phyloP scores from a whole-genome alignment of 257 asterid genomes.

The Solanum bukasovii region DNA sequence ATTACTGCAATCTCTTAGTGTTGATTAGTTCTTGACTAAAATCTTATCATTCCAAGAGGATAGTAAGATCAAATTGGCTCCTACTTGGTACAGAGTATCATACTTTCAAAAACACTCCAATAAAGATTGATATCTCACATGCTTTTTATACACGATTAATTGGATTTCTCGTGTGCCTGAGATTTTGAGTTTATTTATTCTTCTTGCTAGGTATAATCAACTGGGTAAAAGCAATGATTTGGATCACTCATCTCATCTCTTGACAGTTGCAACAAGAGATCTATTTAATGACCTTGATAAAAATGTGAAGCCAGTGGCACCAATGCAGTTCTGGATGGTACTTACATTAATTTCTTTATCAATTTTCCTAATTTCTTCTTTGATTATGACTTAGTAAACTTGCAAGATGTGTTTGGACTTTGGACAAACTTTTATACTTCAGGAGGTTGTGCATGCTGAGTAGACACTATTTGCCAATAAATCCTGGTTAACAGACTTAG shows the following conservation, averaged over 20 bases:
- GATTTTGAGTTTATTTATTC: conserved; percentile 2
- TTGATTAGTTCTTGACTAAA: neutral
- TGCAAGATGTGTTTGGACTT: neutral
- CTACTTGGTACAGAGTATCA: neutral
- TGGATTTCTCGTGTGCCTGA: neutral
- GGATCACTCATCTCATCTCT: conserved; percentile 77
- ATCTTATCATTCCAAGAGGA: neutral
- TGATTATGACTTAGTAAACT: neutral
- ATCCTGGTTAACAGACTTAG: neutral
- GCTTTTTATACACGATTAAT: neutral
- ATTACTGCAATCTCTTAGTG: neutral
- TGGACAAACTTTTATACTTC: neutral
- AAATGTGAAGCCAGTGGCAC: conserved; percentile 91
- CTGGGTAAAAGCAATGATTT: conserved; percentile 50
- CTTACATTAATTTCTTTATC: neutral
- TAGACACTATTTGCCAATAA: neutral
- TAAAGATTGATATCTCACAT: neutral
- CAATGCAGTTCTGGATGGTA: conserved; percentile 89
- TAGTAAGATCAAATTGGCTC: neutral
- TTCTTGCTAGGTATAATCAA: conserved; percentile 59
- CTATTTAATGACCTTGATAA: conserved; percentile 79
- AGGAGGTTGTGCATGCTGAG: neutral
- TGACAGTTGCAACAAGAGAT: conserved; percentile 87
- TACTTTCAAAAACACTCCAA: neutral
- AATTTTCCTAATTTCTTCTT: neutral